Base-by-base conservation (phyloP, 306 rosid genomes). In the Prunus mongolica region DNA sequence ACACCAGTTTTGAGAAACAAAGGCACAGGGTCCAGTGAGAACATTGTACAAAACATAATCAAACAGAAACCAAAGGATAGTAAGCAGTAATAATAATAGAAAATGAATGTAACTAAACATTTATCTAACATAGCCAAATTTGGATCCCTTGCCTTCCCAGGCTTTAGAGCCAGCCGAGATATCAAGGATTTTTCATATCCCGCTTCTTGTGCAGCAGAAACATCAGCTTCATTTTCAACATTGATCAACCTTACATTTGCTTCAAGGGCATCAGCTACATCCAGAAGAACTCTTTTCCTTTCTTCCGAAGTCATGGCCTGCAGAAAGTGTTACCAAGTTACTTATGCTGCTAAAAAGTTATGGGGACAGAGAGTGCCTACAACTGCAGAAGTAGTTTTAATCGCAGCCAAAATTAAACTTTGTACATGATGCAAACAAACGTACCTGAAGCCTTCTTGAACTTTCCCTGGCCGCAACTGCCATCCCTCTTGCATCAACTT, bases 391-490 rank as follows among this genome's bases (percentile, higher is more conserved):
- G 62, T 71, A 32, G 8, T 58, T 51, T n/a, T 34, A 77, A 20
- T 66, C 19, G 54, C 12, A 6, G 14, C 12, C 46, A 60, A 44
- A 16, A 54, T 66, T 54, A 12, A 54, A 46, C 45, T 54, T 28
- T 16, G 27, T 60, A 54, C 22, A 47, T 14, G n/a, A 75, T 66
- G 55, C 76, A 75, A 61, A 67, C 20, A 72, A 75, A 74, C 49
- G 76, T 69, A 93, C 99, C 98, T 92, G 99, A 80, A 95, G 96
- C 75, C 85, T 84, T 84, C 97, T 92, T 72, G 99, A 95, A 86
- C 98, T 88, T 84, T 90, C 97, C 88, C 97, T 88, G 54, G 99
- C 97, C 72, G 99, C 90, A 86, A 92, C 87, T 85, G 99, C 99
- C 97, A 95, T 95, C 61, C 87, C 93, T 20, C 93, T 90, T 16